A percentile compares a stretch with the other conserved stretches of the same genome.
phyloP scores from a whole-genome alignment of 2,329 filamentous ascomycete genomes.

The Penicillium nordicum region DNA sequence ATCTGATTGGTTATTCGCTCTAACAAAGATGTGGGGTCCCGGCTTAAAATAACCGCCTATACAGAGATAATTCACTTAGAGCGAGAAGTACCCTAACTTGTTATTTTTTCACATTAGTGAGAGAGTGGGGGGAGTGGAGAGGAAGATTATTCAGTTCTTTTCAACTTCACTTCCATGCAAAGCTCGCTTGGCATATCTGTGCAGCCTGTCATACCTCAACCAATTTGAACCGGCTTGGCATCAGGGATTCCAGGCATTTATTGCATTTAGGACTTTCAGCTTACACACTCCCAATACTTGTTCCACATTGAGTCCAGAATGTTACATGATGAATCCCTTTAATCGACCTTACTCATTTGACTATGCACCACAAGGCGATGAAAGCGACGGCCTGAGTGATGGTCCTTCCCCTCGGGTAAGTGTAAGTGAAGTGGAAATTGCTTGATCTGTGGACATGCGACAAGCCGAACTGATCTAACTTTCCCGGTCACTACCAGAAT shows the following conservation, averaged over 20 bases:
- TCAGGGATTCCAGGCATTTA: neutral
- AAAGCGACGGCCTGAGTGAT: neutral
- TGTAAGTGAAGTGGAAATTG: constrained; percentile 2
- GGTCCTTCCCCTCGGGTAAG: neutral
- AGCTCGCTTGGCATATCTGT: neutral
- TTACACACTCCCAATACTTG: neutral
- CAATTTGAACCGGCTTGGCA: constrained; percentile 6
- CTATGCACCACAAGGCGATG: neutral
- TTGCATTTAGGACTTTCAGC: neutral
- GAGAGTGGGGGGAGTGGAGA: too few relatives aligned
- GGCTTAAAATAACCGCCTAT: constrained; percentile 3
- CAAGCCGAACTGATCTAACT: constrained; percentile 7
- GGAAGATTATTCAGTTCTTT: neutral
- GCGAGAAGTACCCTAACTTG: neutral
- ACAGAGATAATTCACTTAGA: neutral
- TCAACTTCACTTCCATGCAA: neutral
- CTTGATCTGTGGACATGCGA: neutral
- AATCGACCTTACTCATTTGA: neutral
- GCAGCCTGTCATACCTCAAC: constrained; percentile 5
- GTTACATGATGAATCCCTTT: neutral
- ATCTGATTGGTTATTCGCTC: neutral
- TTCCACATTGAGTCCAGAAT: neutral
- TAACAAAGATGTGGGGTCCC: neutral
- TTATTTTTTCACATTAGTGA: neutral
- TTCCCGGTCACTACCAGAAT: neutral